A percentile compares a stretch with the other conserved stretches of the same genome.
phyloP scores from a whole-genome alignment of 1,284 basidiomycete genomes.

The Schizophyllum amplum region DNA sequence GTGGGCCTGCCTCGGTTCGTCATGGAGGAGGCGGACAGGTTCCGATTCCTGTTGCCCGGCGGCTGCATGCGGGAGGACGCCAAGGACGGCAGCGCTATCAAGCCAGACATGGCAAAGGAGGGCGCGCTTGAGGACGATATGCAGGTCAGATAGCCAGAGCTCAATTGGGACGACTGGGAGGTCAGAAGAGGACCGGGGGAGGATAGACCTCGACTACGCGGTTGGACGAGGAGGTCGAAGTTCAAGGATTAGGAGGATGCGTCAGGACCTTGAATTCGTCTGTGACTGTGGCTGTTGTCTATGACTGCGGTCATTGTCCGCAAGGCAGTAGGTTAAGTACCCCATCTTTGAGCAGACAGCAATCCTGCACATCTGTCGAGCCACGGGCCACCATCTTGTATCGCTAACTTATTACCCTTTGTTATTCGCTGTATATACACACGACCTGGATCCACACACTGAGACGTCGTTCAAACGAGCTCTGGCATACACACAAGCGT shows the following conservation, averaged over 20 bases:
- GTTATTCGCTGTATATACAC: not conserved
- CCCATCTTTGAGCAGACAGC: not conserved
- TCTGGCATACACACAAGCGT: no score
- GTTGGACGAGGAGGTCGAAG: no score
- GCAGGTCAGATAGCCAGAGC: not conserved
- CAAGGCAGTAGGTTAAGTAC: no score
- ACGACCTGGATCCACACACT: no score
- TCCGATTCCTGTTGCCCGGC: conserved; percentile 51
- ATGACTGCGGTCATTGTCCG: no score
- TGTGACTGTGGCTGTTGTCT: no score
- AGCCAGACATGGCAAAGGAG: not conserved
- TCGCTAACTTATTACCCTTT: not conserved
- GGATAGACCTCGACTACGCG: no score
- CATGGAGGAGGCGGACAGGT: conserved; percentile 40
- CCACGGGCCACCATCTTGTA: not conserved
- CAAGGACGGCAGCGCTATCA: not conserved
- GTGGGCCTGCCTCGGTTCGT: conserved; percentile 47
- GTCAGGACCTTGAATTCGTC: no score
- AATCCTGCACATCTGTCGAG: not conserved
- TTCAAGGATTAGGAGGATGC: no score
- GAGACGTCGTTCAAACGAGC: no score
- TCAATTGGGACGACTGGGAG: no score
- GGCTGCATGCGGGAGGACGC: conserved; percentile 35
- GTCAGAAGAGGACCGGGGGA: no score
- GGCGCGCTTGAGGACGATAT: not conserved